These are phyloP conservation scores for Conoideocrella luteorostrata DNA, from an alignment of 2,329 filamentous ascomycete genomes.

Conservation along the genomic window DNA sequence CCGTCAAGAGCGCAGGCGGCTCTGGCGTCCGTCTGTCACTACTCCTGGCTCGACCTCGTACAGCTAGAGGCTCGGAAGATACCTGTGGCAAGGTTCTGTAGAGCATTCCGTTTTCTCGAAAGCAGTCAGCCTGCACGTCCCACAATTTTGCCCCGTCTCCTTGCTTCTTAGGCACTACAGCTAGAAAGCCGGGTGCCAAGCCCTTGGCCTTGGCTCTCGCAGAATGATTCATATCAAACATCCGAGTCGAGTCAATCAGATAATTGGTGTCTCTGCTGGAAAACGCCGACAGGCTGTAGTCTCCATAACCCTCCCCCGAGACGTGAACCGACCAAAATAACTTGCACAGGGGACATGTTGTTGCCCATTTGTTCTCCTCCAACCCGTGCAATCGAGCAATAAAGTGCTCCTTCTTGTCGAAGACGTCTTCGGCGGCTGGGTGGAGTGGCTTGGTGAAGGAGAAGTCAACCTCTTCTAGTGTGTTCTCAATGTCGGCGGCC, in stretches of 20 bases:
- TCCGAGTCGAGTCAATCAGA: slow-evolving; percentile 23
- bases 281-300: slow-evolving; percentile 26
- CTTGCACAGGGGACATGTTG: slow-evolving; percentile 29
- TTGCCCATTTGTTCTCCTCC: slow-evolving; percentile 25
- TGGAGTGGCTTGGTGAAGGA: slow-evolving; percentile 22
- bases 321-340: slow-evolving; percentile 27
- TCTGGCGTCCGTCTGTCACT: slow-evolving; percentile 6
- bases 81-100: slow-evolving; percentile 23
- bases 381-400: slow-evolving; percentile 21
- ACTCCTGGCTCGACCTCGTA: slow-evolving; percentile 13
- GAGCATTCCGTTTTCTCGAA: slow-evolving; percentile 27
- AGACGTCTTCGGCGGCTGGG: slow-evolving; percentile 22
- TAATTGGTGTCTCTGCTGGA: slow-evolving; percentile 29
- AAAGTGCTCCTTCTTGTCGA: slow-evolving; percentile 25
- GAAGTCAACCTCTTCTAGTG: slow-evolving; percentile 24
- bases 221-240: slow-evolving; percentile 25
- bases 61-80: slow-evolving; percentile 14
- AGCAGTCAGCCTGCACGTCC: slow-evolving; percentile 26
- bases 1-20: slow-evolving; percentile 8
- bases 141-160: slow-evolving; percentile 21
- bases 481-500: slow-evolving; percentile 26
- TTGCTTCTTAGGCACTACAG: slow-evolving; percentile 26
- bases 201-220: slow-evolving; percentile 22
- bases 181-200: slow-evolving; percentile 23
- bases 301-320: slow-evolving; percentile 22